A percentile compares a stretch with the other conserved stretches of the same genome.
Evolutionary conservation across 139 green algal genomes (phyloP).

Genomic region (Closterium sp.): DNA sequence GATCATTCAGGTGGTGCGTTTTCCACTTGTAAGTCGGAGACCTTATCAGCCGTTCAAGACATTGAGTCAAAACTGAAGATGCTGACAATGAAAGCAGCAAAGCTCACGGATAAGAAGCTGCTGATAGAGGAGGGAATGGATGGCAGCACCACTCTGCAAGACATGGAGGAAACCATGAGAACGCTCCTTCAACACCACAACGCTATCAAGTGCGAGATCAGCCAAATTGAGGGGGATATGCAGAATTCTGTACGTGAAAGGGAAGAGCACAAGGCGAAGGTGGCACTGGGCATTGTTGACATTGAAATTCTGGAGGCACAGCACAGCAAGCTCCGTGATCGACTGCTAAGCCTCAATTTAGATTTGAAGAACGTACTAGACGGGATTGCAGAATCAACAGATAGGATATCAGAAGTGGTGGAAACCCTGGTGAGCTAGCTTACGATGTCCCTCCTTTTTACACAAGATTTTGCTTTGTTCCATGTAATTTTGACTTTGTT

Average conservation of each 20-base stretch:
- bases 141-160: not conserved
- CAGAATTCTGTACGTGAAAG: not conserved
- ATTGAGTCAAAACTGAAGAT: not conserved
- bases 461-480: no score
- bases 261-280: no score
- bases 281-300: no score
- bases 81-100: not conserved
- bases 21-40: not conserved
- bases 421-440: no score
- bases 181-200: not conserved
- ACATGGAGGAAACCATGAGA: not conserved
- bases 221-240: not conserved
- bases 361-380: no score
- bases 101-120: not conserved
- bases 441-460: no score
- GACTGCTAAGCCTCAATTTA: no score
- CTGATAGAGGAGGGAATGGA: not conserved
- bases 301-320: no score
- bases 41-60: not conserved
- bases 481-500: no score
- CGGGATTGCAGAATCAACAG: no score
- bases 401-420: no score
- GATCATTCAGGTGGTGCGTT: not conserved
- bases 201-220: not conserved
- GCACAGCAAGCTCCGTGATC: no score